A percentile compares a stretch with the other conserved stretches of the same genome.
Conservation (phyloP, 305 asterid genomes). For the Ajuga reptans region DNA sequence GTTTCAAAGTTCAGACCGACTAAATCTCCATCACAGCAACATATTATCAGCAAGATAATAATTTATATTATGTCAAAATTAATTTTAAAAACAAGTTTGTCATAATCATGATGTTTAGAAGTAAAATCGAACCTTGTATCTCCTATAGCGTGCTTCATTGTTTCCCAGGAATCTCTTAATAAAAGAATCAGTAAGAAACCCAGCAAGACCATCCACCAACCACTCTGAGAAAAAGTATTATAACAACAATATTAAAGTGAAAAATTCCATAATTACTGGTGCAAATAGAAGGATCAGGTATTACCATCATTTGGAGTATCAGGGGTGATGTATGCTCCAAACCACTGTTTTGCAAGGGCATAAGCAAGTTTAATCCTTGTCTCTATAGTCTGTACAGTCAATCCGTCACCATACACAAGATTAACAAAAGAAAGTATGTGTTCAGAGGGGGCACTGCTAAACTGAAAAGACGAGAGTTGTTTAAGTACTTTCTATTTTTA, state of each 20-base stretch:
- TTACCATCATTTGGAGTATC: slow-evolving; percentile 89
- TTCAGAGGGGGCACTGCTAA: background rate
- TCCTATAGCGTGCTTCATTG: slow-evolving; percentile 92
- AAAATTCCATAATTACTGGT: slow-evolving; percentile 3
- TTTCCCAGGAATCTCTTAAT: slow-evolving; percentile 84
- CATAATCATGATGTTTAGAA: slow-evolving; percentile 15
- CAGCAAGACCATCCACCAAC: slow-evolving; percentile 98
- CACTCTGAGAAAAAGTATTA: slow-evolving; percentile 55
- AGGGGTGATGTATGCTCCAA: slow-evolving; percentile 87
- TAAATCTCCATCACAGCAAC: background rate
- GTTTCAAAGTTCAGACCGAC: slow-evolving; percentile 14
- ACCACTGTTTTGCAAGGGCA: slow-evolving; percentile 98
- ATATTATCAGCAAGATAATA: background rate
- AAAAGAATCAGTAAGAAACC: slow-evolving; percentile 81
- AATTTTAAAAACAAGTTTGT: background rate
- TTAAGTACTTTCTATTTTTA: background rate
- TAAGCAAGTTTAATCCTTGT: slow-evolving; percentile 85
- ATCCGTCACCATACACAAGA: slow-evolving; percentile 28
- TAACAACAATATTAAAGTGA: slow-evolving; percentile 30
- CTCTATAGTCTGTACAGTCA: slow-evolving; percentile 71
- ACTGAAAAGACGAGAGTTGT: background rate
- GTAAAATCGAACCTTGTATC: slow-evolving; percentile 72
- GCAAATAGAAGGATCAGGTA: slow-evolving; percentile 22
- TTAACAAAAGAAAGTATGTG: slow-evolving; percentile 6
- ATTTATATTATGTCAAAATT: background rate